These are phyloP conservation scores for Crepidotus variabilis DNA, from an alignment of 768 basidiomycete species.

Conservation along the genomic window DNA sequence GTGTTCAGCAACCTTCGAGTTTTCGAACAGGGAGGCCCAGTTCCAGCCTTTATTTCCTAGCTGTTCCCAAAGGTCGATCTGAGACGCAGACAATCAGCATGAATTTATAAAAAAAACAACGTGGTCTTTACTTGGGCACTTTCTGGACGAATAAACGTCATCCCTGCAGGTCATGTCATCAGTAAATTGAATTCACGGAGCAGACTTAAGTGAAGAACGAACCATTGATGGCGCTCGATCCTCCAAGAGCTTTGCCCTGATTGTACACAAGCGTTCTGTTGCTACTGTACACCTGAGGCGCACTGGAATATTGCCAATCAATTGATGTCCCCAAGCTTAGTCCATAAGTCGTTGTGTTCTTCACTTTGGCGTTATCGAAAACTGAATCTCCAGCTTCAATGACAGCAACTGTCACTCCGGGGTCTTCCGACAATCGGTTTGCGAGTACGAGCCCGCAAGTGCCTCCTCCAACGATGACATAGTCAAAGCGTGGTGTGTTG, in stretches of 20 bases:
- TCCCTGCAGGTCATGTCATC: neutral
- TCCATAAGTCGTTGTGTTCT: neutral
- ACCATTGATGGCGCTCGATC: neutral
- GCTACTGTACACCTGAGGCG: neutral
- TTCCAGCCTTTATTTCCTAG: neutral
- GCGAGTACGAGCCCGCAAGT: neutral
- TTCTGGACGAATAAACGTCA: neutral
- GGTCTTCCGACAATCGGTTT: neutral
- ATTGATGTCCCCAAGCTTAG: neutral
- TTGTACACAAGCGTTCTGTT: neutral
- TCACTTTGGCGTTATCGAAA: neutral
- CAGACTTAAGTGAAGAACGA: neutral
- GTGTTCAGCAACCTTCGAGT: neutral
- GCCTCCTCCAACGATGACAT: neutral
- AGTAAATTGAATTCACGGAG: neutral
- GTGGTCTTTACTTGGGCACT: neutral
- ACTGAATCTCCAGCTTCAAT: conserved; percentile 1
- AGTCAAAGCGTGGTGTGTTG: neutral
- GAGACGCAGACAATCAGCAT: neutral
- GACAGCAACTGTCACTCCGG: neutral
- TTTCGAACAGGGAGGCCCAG: neutral
- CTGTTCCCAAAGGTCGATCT: neutral
- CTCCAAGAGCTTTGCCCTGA: neutral
- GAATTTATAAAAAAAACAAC: neutral
- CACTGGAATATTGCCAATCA: neutral